A percentile compares a stretch with the other conserved stretches of the same genome.
Evolutionary conservation across 305 asterid genomes (phyloP).

Genomic region (Plantago coronopus): DNA sequence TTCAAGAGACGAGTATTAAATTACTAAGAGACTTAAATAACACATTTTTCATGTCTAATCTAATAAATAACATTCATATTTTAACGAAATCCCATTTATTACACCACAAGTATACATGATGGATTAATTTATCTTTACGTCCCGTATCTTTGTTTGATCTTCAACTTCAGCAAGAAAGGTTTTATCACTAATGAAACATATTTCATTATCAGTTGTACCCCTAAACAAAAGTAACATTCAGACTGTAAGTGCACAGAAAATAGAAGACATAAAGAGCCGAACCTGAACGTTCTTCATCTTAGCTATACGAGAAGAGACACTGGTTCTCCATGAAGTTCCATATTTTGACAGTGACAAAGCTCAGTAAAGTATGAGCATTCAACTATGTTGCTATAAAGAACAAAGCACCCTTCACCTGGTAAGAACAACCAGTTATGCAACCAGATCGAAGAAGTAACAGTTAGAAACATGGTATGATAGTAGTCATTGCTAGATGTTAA

Average conservation of each 20-base stretch:
- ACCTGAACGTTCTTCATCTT: slow-evolving; percentile 59
- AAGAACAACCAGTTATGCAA: slow-evolving; percentile 9
- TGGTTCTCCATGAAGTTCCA: slow-evolving; percentile 42
- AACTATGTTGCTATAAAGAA: slow-evolving; percentile 7
- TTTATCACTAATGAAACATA: neutral
- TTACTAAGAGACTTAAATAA: neutral
- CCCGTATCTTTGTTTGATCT: neutral
- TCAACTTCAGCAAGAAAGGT: neutral
- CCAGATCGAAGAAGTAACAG: neutral
- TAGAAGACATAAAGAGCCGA: slow-evolving; percentile 5
- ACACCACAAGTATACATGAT: neutral
- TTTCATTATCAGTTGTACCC: neutral
- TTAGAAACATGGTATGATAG: neutral
- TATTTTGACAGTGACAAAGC: slow-evolving; percentile 12
- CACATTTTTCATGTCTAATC: neutral
- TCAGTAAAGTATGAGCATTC: slow-evolving; percentile 19
- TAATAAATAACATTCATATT: neutral
- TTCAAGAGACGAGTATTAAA: slow-evolving; percentile 13
- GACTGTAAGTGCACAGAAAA: neutral
- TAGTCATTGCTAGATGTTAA: neutral
- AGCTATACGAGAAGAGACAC: slow-evolving; percentile 32
- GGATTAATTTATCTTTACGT: neutral
- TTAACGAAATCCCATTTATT: neutral
- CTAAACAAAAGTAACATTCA: neutral
- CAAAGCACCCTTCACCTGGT: slow-evolving; percentile 30